Conservation (phyloP, 225 moss, liverwort and hornwort species). For the Sphagnum contortum region DNA sequence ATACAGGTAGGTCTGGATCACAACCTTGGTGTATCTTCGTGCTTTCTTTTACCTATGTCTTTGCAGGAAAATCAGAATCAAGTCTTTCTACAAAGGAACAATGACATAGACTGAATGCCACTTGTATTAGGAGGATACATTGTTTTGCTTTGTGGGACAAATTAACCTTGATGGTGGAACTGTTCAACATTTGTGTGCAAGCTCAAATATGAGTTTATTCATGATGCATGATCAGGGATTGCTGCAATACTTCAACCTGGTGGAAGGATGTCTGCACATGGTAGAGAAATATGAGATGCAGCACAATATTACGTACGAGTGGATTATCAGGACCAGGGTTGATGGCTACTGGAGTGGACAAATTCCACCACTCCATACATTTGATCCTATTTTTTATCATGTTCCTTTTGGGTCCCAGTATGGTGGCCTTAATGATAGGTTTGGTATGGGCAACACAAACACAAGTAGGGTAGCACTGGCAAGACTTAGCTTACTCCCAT, state of each 20-base stretch:
- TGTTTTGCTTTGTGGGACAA: too few species aligned
- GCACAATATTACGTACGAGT: slow-evolving; percentile 58
- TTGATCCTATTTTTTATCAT: slow-evolving; percentile 49
- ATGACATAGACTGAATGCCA: too few species aligned
- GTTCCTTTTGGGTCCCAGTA: slow-evolving; percentile 69
- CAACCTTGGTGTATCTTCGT: too few species aligned
- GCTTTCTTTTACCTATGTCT: too few species aligned
- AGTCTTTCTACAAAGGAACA: too few species aligned
- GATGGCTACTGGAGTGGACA: slow-evolving; percentile 86
- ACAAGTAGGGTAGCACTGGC: slow-evolving; percentile 58
- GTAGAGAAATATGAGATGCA: slow-evolving; percentile 44
- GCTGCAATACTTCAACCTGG: slow-evolving; percentile 81
- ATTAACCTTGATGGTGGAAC: too few species aligned
- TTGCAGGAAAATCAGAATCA: too few species aligned
- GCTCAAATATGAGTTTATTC: too few species aligned
- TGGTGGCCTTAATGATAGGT: slow-evolving; percentile 83
- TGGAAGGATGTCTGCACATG: slow-evolving; percentile 80
- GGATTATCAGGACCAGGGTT: slow-evolving; percentile 84
- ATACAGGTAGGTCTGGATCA: slow-evolving; percentile 46
- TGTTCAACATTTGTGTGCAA: too few species aligned
- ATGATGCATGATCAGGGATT: slow-evolving; percentile 47
- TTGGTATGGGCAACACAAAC: slow-evolving; percentile 54
- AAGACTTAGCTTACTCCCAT: slow-evolving; percentile 56
- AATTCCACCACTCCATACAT: slow-evolving; percentile 35
- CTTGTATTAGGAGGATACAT: too few species aligned